Evolutionary conservation across 2,329 filamentous ascomycete species (phyloP), one percentile per base, ranked within the genome.

Genomic region (Mycosphaerella sp.): DNA sequence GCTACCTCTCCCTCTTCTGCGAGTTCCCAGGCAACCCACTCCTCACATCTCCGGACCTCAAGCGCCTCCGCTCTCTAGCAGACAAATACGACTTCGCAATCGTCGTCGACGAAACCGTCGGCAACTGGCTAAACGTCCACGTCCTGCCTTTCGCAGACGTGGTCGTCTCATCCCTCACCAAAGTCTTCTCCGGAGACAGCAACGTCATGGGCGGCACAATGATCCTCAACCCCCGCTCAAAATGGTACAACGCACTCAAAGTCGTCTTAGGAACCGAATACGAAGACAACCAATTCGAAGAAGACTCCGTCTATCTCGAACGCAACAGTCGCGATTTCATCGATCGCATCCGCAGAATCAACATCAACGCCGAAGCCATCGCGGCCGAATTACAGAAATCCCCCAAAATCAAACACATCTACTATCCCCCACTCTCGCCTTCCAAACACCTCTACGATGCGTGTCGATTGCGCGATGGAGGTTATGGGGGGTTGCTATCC

Each of bases 11-110:
- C 0, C 76, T 98, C 3, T 97, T 96, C 70, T 95, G 89, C 69
- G 93, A 98, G 67, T 96, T 97, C 58, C 93, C 93, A 0, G 85
- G 88, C 30, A 98, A 98, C 65, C 93, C 93, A 4, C 78, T 97
- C 12, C 76, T 98, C 35, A 85, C 82, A 47, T 88, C 88, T 18
- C 91, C 91, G 0, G 84, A 98, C 68, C 79, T 98, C 16, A 73
- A 74, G 54, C 84, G 90, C n/a, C 91, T 98, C 53, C 84, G 87
- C 34, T 68, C 70, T 13, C 73, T 98, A 21, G 90, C 91, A 1
- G 83, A 95, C 65, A 76, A 80, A 57, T 95, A 89, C 69, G 85
- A 87, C 64, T 97, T 98, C 67, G 86, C 84, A 17, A 83, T 97
- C 10, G 87, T 97, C 2, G 80, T 98, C 2, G 93, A 98, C 69